Percentiles rank a stretch among this genome's conserved stretches.
Conservation (phyloP, 2,329 filamentous ascomycete species). For the Talaromyces marneffei region DNA sequence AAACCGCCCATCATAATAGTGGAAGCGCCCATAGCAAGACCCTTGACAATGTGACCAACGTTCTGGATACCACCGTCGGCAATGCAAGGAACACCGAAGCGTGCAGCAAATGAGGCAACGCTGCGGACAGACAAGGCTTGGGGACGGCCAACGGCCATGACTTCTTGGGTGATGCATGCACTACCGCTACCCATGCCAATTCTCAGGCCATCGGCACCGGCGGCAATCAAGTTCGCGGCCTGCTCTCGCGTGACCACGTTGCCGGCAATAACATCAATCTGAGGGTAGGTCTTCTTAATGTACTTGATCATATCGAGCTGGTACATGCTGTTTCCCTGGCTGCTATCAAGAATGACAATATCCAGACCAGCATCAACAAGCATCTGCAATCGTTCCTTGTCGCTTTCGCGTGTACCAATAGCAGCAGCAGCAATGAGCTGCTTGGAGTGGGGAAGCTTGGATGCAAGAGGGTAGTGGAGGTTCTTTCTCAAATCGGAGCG, state of each 20-base stretch:
- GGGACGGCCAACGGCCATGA: conserved; percentile 96
- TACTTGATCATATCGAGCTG: conserved; percentile 98
- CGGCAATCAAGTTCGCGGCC: conserved; percentile 83
- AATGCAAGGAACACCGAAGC: conserved; percentile 95
- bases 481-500: conserved; percentile 98
- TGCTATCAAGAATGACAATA: conserved; percentile 91
- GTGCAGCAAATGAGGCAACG: conserved; percentile 80
- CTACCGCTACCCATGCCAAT: conserved; percentile 99
- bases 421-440: conserved; percentile 93
- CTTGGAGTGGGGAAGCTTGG: conserved; percentile 94
- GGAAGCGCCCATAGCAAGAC: conserved; percentile 84
- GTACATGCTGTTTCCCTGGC: conserved; percentile 97
- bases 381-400: conserved; percentile 78
- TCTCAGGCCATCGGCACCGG: conserved; percentile 89
- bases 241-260: conserved; percentile 98
- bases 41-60: conserved; percentile 98
- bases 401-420: conserved; percentile 89
- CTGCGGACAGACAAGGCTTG: conserved; percentile 90
- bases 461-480: conserved; percentile 90
- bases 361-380: conserved; percentile 93
- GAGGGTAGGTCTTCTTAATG: conserved; percentile 79
- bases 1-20: conserved; percentile 99
- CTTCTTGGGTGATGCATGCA: conserved; percentile 98
- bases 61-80: conserved; percentile 98
- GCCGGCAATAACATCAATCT: conserved; percentile 90